Evolutionary conservation across 2,329 filamentous ascomycete species (phyloP), one percentile per base, ranked within the genome.

Genomic region (Aspergillus sp.): DNA sequence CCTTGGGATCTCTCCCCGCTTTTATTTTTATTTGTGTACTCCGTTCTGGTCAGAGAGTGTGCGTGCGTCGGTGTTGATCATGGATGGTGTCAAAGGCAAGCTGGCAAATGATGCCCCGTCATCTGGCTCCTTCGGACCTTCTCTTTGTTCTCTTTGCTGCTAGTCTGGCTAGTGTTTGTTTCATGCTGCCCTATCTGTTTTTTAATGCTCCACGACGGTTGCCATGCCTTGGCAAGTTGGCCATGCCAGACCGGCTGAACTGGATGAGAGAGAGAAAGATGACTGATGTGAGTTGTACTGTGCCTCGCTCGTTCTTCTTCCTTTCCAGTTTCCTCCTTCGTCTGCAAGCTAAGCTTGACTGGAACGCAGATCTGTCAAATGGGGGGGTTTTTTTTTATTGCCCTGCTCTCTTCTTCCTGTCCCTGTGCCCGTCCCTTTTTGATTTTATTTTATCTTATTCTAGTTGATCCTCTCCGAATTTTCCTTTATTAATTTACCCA

Each of bases 281-380:
- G 62, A 57, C 58, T 58, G 55, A 63, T 66, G 60, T 60, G 36
- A 7, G 36, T 14, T 42, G 14, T 42, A 14, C 36, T 42, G 36
- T 42, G 36, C 36, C 16, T 7, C 16, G 36, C 36, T n/a, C 16
- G 6, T 42, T n/a, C 14, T 42, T 42, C 36, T 42, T 42, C 36
- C 14, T 42, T 53, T 63, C 59, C 58, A 55, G 53, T 51, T 53
- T 54, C 46, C 53, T 32, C 18, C 29, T 14, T 51, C 55, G 60
- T 60, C 62, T 65, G 58, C 64, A 65, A 65, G 60, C 61, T 67
- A 65, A 68, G 66, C 66, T 67, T 67, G 64, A 61, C 63, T 62
- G 60, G 59, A 61, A 61, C 56, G 60, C 63, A 61, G 63, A 65
- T 67, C 65, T 56, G 60, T 66, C 66, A 64, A 68, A 67, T 68